Conservation (phyloP, 192 early-diverging fungal genomes). For the Radiomyces spectabilis region DNA sequence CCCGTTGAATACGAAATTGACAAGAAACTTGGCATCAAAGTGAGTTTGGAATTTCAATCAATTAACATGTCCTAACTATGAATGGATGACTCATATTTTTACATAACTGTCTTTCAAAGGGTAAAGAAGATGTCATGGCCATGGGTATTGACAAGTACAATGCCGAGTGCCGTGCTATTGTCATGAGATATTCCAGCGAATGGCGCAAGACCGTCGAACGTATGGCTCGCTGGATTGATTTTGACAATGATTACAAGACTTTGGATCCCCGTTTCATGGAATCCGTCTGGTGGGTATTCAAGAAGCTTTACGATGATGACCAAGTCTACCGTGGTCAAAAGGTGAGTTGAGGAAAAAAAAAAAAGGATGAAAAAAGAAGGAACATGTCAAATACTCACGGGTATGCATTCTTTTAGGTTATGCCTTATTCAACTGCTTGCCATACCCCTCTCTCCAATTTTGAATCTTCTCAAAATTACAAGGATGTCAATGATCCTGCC, state of each 20-base stretch:
- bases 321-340: slow-evolving; percentile 91
- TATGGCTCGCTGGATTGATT: slow-evolving; percentile 99
- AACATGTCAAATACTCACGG: not conserved
- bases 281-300: slow-evolving; percentile 99
- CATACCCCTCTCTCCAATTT: slow-evolving; percentile 94
- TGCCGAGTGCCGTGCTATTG: slow-evolving; percentile 91
- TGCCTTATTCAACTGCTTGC: slow-evolving; percentile 95
- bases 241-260: slow-evolving; percentile 99
- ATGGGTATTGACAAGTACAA: slow-evolving; percentile 99
- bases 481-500: slow-evolving; percentile 94
- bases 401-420: slow-evolving; percentile 40
- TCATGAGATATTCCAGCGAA: slow-evolving; percentile 89
- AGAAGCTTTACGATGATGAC: slow-evolving; percentile 89
- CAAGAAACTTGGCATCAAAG: slow-evolving; percentile 80
- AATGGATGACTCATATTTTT: not conserved
- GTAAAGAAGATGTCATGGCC: slow-evolving; percentile 79
- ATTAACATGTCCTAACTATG: not conserved
- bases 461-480: slow-evolving; percentile 95
- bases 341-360: slow-evolving; percentile 1
- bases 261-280: slow-evolving; percentile 96
- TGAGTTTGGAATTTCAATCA: not conserved
- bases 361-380: not conserved
- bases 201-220: slow-evolving; percentile 94
- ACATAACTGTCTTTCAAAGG: slow-evolving; percentile 9
- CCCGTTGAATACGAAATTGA: slow-evolving; percentile 95